Base-by-base conservation (phyloP, 208 protist species). In the Lotmaria passim region DNA sequence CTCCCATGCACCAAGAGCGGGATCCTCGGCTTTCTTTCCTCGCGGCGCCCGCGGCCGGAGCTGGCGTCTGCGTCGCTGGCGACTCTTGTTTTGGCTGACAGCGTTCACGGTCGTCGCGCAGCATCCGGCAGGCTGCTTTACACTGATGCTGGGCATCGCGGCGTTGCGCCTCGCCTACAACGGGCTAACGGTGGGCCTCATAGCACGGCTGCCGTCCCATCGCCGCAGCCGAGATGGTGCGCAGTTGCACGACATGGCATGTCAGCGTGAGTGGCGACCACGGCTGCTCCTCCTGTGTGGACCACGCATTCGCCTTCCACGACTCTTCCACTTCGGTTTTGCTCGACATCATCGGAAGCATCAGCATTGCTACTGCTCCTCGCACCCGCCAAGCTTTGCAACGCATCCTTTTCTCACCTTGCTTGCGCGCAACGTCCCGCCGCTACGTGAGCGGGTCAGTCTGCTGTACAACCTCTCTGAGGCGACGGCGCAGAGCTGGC, bases 381-480 rank as follows among this genome's bases (percentile, higher is more conserved):
- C 62, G 21, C 38, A 47, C 51, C 43, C 38, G 59, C n/a, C n/a
- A n/a, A n/a, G 36, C 36, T 39, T 39, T 12, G 6, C 36, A 39
- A 12, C 36, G 8, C 36, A 6, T 39, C 34, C 53, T 38, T 48
- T 75, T 23, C 39, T 69, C 8, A 26, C 59, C 1, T 17, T 11
- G n/a, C 36, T 53, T 6, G 60, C 63, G 28, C 33, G 44, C 34
- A 15, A 58, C 36, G 39, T 75, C 39, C 79, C 79, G 1, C 69
- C 72, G 24, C 23, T 72, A 17, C 62, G 78, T 8, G 43, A 75
- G 4, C 65, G 63, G 17, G 62, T 76, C 10, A 80, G 67, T 34
- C 73, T 91, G 52, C 59, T 88, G 15, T 84, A 91, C 69, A 31
- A 53, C 14, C 64, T 86, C 24, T 78, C 71, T 0, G 85, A 87